phyloP scores from a whole-genome alignment of 768 basidiomycete species.

The Amanita subjunquillea region DNA sequence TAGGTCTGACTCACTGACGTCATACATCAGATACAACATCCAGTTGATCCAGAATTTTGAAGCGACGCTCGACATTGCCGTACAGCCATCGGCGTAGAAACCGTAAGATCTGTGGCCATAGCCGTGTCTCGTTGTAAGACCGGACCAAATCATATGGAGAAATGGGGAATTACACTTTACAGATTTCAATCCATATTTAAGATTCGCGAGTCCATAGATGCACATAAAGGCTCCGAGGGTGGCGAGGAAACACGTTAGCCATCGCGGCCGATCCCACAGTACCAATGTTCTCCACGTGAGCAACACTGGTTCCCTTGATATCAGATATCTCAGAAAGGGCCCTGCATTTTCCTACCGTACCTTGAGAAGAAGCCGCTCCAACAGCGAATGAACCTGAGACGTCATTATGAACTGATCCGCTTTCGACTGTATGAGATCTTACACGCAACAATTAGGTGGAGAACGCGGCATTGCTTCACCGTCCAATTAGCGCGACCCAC shows the following conservation, averaged over 20 bases:
- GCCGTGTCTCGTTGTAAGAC: background rate
- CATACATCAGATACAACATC: background rate
- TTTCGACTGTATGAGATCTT: background rate
- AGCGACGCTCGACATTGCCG: background rate
- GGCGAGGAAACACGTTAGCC: background rate
- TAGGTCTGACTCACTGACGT: background rate
- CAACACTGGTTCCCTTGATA: background rate
- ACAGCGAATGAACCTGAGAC: background rate
- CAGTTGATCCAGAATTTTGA: background rate
- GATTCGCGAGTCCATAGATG: background rate
- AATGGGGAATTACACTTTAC: background rate
- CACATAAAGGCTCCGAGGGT: background rate
- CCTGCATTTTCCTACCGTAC: background rate
- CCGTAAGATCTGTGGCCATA: background rate
- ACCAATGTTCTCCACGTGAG: conserved; percentile 2
- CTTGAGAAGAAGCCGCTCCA: background rate
- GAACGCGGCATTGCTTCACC: background rate
- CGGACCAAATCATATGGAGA: background rate
- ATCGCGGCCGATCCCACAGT: background rate
- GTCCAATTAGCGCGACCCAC: background rate
- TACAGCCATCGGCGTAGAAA: background rate
- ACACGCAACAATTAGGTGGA: background rate
- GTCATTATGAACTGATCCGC: background rate
- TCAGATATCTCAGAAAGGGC: background rate
- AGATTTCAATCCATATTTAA: background rate